Evolutionary conservation across 2,329 filamentous ascomycete genomes (phyloP).

Genomic region (Paracamarosporium sp.): DNA sequence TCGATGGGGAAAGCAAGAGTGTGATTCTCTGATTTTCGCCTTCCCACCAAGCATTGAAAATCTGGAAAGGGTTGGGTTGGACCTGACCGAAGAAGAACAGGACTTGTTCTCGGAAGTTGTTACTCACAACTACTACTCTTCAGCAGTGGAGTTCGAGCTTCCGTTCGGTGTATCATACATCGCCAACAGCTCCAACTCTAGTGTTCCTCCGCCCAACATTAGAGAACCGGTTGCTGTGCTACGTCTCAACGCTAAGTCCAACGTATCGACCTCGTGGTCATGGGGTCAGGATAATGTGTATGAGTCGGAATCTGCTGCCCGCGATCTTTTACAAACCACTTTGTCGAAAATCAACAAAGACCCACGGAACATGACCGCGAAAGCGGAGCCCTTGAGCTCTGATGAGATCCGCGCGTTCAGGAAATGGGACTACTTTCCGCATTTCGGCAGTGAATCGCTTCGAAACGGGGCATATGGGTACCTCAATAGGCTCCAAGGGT

Average conservation of each 20-base stretch:
- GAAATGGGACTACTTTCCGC: constrained; percentile 50
- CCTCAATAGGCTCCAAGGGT: constrained; percentile 44
- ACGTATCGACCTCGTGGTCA: constrained; percentile 44
- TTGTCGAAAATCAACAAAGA: constrained; percentile 45
- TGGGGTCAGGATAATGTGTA: constrained; percentile 44
- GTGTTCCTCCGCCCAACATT: constrained; percentile 39
- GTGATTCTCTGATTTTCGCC: constrained; percentile 43
- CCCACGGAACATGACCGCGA: constrained; percentile 37
- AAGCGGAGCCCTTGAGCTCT: constrained; percentile 23
- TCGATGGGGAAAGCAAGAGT: constrained; percentile 41
- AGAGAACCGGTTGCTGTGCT: constrained; percentile 44
- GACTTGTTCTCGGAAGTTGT: constrained; percentile 39
- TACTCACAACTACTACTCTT: constrained; percentile 46
- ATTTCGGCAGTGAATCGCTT: constrained; percentile 39
- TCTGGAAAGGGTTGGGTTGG: constrained; percentile 39
- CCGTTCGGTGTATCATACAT: constrained; percentile 47
- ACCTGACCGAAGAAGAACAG: constrained; percentile 41
- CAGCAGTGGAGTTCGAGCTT: constrained; percentile 39
- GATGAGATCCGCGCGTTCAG: constrained; percentile 41
- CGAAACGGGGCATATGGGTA: constrained; percentile 36
- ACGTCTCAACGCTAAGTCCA: constrained; percentile 34
- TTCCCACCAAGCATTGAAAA: constrained; percentile 44
- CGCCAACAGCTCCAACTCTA: constrained; percentile 26
- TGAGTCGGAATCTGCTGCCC: constrained; percentile 33
- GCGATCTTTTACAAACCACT: constrained; percentile 35